Evolutionary conservation across 177 flowering plant species (phyloP).

Genomic region (Vitis hybrid): DNA sequence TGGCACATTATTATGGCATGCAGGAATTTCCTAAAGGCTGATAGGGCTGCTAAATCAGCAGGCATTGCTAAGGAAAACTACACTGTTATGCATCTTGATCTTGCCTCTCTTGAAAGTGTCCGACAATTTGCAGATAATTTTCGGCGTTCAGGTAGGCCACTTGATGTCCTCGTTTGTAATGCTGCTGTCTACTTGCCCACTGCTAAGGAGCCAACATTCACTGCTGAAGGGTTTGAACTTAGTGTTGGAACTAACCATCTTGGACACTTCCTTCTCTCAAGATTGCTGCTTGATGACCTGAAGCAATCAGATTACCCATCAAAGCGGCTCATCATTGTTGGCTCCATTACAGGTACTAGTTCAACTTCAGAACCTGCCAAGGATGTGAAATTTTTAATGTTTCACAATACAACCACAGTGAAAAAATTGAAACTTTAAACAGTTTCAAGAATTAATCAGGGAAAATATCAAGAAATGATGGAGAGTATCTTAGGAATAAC

Average conservation of each 20-base stretch:
- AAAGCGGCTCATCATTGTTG: constrained; percentile 69
- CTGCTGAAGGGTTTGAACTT: constrained; percentile 80
- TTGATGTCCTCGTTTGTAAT: constrained; percentile 73
- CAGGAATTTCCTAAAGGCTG: constrained; percentile 74
- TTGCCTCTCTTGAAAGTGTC: constrained; percentile 76
- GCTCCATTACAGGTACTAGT: constrained; percentile 66
- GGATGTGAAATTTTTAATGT: neutral
- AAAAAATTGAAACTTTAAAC: neutral
- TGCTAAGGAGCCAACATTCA: constrained; percentile 66
- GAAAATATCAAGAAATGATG: neutral
- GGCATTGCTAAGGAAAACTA: constrained; percentile 66
- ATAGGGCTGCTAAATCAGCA: constrained; percentile 61
- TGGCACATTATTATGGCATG: constrained; percentile 80
- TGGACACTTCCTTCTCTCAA: constrained; percentile 71
- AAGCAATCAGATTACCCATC: constrained; percentile 65
- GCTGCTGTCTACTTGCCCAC: constrained; percentile 78
- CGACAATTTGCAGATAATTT: constrained; percentile 69
- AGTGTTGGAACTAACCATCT: constrained; percentile 81
- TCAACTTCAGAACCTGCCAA: neutral
- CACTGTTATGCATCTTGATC: constrained; percentile 71
- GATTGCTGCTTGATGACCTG: constrained; percentile 64
- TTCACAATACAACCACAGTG: neutral
- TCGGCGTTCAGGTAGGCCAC: constrained; percentile 51
- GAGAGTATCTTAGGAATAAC: too few relatives aligned
- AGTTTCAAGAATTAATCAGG: neutral